Conservation (phyloP, 2,329 filamentous ascomycete species). For the Cladorrhinum sp. region DNA sequence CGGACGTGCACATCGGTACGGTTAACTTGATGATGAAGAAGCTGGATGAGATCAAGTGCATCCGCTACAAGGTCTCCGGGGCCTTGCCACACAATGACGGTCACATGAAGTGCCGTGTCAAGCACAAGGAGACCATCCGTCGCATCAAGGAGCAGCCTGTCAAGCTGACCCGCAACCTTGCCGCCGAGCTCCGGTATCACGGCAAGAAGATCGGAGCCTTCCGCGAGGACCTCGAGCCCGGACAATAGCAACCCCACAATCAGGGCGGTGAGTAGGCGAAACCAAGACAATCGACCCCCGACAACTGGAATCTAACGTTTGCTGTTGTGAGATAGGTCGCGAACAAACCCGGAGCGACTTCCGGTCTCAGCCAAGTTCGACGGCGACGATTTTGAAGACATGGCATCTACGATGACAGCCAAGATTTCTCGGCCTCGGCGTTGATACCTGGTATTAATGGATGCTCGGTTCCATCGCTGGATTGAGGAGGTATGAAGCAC, state of each 20-base stretch:
- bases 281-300: too few species aligned
- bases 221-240: background rate
- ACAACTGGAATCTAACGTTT: too few species aligned
- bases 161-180: slow-evolving; percentile 1
- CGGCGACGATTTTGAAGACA: too few species aligned
- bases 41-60: slow-evolving; percentile 65
- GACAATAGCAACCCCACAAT: background rate
- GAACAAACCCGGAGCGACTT: too few species aligned
- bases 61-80: slow-evolving; percentile 52
- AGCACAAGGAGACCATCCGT: slow-evolving; percentile 18
- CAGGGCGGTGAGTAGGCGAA: too few species aligned
- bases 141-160: slow-evolving; percentile 7
- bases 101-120: slow-evolving; percentile 25
- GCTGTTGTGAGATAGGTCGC: too few species aligned
- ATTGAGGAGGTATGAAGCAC: too few species aligned
- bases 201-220: slow-evolving; percentile 22
- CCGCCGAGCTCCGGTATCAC: slow-evolving; percentile 18
- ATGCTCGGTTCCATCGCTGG: too few species aligned
- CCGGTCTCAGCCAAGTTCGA: too few species aligned
- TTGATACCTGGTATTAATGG: too few species aligned
- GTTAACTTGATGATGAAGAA: slow-evolving; percentile 48
- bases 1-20: slow-evolving; percentile 19
- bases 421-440: too few species aligned
- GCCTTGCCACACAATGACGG: slow-evolving; percentile 17
- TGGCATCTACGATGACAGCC: too few species aligned